phyloP scores from a whole-genome alignment of 495 filamentous ascomycete species.

The Aspergillus incahuasiensis region DNA sequence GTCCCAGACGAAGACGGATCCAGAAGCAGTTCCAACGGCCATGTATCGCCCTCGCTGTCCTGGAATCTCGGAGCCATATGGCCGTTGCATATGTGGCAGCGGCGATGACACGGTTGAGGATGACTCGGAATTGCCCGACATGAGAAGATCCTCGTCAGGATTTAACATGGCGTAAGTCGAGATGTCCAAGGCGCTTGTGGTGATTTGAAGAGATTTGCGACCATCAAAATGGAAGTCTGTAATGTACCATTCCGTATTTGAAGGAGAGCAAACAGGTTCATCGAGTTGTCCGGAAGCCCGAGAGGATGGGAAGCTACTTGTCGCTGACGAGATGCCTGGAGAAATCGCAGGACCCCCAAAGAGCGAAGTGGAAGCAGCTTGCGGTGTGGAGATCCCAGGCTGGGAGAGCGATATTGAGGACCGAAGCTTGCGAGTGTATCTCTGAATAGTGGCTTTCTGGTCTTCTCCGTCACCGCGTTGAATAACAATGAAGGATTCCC shows the following conservation, averaged over 20 bases:
- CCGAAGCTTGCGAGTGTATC: constrained; percentile 38
- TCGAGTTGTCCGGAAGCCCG: constrained; percentile 24
- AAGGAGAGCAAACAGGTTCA: constrained; percentile 15
- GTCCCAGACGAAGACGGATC: constrained; percentile 79
- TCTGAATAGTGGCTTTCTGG: constrained; percentile 42
- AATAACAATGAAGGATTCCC: constrained; percentile 72
- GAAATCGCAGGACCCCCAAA: constrained; percentile 31
- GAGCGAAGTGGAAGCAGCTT: constrained; percentile 22
- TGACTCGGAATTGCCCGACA: constrained; percentile 47
- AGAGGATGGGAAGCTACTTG: constrained; percentile 25
- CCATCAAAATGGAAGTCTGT: constrained; percentile 54
- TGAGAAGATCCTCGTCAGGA: constrained; percentile 69
- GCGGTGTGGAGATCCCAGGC: background rate
- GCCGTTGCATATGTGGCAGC: constrained; percentile 43
- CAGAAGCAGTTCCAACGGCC: constrained; percentile 75
- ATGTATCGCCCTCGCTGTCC: constrained; percentile 80
- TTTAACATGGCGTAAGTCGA: constrained; percentile 68
- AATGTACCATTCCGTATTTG: constrained; percentile 53
- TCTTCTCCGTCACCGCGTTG: constrained; percentile 62
- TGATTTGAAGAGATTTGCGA: constrained; percentile 55
- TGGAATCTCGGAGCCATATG: constrained; percentile 55
- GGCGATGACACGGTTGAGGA: constrained; percentile 59
- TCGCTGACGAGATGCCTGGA: constrained; percentile 7
- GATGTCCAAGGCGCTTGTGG: constrained; percentile 66
- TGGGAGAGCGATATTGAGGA: constrained; percentile 12